These are phyloP conservation scores for Suillus sp. DNA, from an alignment of 768 basidiomycete genomes.

Conservation along the genomic window DNA sequence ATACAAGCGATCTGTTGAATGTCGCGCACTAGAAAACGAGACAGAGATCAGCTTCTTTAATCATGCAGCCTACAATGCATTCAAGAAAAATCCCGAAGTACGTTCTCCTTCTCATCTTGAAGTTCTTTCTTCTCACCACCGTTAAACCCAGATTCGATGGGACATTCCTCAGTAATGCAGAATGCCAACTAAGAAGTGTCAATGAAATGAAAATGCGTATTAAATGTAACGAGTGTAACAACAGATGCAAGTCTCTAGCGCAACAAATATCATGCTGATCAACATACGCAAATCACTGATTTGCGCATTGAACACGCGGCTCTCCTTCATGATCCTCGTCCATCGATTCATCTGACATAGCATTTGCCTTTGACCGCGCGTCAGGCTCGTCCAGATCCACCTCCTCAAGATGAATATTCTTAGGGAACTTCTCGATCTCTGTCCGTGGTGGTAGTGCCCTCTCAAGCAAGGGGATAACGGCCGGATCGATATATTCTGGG, in stretches of 20 bases:
- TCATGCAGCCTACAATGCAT: conserved; percentile 70
- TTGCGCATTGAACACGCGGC: conserved; percentile 94
- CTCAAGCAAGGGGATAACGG: conserved; percentile 74
- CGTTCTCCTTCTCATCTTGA: not conserved
- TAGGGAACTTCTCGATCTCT: conserved; percentile 65
- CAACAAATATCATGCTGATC: conserved; percentile 15
- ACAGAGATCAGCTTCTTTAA: conserved; percentile 94
- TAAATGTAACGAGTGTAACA: conserved; percentile 35
- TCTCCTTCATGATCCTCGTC: conserved; percentile 88
- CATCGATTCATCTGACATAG: conserved; percentile 77
- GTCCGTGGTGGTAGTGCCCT: conserved; percentile 80
- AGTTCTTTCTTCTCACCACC: not conserved
- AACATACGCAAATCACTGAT: conserved; percentile 55
- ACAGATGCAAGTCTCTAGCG: conserved; percentile 32
- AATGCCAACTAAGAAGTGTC: conserved; percentile 4
- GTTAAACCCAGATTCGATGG: conserved; percentile 30
- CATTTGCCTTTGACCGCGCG: conserved; percentile 47
- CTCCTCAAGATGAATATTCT: conserved; percentile 76
- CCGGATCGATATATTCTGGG: conserved; percentile 77
- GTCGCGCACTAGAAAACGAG: conserved; percentile 74
- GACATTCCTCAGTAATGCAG: conserved; percentile 21
- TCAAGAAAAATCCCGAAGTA: conserved; percentile 84
- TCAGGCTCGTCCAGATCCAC: conserved; percentile 81
- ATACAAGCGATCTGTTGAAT: conserved; percentile 4
- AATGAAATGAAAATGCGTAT: conserved; percentile 23